Conservation (phyloP, 2,329 filamentous ascomycete genomes). For the Fusarium begoniae region DNA sequence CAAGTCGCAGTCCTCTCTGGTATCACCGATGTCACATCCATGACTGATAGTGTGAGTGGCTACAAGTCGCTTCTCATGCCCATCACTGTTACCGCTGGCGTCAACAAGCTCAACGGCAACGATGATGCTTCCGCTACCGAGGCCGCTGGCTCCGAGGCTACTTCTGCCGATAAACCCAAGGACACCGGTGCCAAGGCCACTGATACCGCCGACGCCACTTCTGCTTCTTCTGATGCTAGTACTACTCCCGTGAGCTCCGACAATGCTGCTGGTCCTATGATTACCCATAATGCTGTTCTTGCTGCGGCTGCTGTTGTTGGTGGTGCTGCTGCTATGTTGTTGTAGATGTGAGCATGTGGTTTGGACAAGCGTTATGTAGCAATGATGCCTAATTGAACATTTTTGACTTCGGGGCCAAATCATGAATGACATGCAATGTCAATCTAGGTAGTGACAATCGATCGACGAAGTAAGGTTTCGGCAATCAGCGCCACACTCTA, state of each 20-base stretch:
- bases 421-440: not conserved
- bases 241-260: constrained; percentile 30
- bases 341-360: constrained; percentile 37
- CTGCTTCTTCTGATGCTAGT: constrained; percentile 18
- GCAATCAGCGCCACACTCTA: constrained; percentile 1
- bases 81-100: constrained; percentile 51
- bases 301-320: constrained; percentile 50
- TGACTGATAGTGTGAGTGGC: not conserved
- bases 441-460: not conserved
- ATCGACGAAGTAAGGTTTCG: not conserved
- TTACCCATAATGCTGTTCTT: constrained; percentile 48
- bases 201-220: not conserved
- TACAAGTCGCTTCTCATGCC: constrained; percentile 38
- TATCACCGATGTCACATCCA: not conserved
- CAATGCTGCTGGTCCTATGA: constrained; percentile 46
- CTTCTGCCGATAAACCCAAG: constrained; percentile 28
- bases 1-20: not conserved
- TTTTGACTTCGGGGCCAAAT: not conserved
- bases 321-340: constrained; percentile 45
- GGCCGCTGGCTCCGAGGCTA: constrained; percentile 13
- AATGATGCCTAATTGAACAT: constrained; percentile 8
- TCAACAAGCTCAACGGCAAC: constrained; percentile 46
- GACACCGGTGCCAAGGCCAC: constrained; percentile 25
- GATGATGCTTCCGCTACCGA: constrained; percentile 21
- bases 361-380: constrained; percentile 1